These are phyloP conservation scores for Mycena leptocephala DNA, from an alignment of 768 basidiomycete genomes.

Conservation along the genomic window DNA sequence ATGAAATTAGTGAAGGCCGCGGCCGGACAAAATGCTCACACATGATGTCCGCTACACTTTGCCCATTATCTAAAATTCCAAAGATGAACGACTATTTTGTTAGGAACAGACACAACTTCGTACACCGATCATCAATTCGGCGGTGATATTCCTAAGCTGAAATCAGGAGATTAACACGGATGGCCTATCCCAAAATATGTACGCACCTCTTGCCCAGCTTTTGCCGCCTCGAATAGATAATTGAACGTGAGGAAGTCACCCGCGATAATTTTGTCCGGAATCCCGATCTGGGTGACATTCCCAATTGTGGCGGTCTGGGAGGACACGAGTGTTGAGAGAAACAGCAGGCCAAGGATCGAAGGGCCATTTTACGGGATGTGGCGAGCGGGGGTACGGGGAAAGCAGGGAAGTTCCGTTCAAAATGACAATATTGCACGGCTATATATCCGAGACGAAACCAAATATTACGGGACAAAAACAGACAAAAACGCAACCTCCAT, in stretches of 20 bases:
- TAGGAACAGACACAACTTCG: neutral
- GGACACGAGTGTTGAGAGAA: neutral
- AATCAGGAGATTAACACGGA: no score
- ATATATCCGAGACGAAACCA: no score
- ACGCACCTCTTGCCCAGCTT: neutral
- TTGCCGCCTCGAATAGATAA: neutral
- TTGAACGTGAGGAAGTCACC: neutral
- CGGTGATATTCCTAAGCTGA: conserved; percentile 7
- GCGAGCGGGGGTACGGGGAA: no score
- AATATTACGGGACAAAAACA: neutral
- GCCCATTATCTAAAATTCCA: neutral
- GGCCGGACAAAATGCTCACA: neutral
- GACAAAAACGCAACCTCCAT: no score
- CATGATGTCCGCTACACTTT: conserved; percentile 2
- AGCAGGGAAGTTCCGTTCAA: no score
- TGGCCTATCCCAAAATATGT: no score
- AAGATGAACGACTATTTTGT: neutral
- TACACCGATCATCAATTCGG: conserved; percentile 15
- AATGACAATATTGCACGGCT: no score
- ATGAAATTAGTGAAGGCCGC: neutral
- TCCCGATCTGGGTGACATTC: neutral
- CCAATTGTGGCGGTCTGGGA: neutral
- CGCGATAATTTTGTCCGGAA: neutral
- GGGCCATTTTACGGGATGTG: conserved; percentile 12
- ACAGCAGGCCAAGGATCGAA: neutral